A percentile compares a stretch with the other conserved stretches of the same genome.
These are phyloP conservation scores for Neckera pumila DNA, from an alignment of 225 moss, liverwort and hornwort species.

Conservation along the genomic window DNA sequence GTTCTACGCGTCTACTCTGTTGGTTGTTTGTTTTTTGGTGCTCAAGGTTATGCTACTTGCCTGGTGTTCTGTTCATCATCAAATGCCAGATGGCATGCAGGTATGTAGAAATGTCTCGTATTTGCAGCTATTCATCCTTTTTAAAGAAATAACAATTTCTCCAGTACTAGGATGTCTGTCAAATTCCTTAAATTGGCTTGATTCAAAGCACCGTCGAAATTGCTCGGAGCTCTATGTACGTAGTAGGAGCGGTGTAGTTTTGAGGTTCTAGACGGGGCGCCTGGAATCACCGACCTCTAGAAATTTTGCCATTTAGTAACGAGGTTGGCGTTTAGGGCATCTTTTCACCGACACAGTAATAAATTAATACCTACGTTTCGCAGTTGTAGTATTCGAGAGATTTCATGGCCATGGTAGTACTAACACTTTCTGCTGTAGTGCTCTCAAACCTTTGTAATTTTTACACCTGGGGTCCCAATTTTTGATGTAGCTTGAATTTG, in stretches of 20 bases:
- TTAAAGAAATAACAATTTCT: too few relatives aligned
- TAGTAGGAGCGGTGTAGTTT: not conserved
- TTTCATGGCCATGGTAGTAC: not conserved
- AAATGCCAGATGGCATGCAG: not conserved
- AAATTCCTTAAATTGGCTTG: not conserved
- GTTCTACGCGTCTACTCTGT: not conserved
- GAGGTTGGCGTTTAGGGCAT: not conserved
- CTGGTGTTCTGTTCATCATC: not conserved
- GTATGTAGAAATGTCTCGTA: not conserved
- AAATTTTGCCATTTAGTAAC: not conserved
- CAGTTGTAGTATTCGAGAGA: not conserved
- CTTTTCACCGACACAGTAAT: not conserved
- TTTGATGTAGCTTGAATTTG: not conserved
- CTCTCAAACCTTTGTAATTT: not conserved
- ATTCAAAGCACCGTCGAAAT: not conserved
- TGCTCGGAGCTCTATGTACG: not conserved
- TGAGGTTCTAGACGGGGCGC: not conserved
- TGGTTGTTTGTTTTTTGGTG: constrained; percentile 10
- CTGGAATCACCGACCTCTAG: not conserved
- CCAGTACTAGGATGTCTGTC: not conserved
- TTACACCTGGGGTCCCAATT: not conserved
- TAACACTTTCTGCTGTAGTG: not conserved
- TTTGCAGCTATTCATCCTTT: not conserved
- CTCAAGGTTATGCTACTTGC: constrained; percentile 4
- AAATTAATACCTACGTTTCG: not conserved